These are phyloP conservation scores for Cyberlindnera galapagoensis DNA, from an alignment of 805 yeast species.

Conservation along the genomic window DNA sequence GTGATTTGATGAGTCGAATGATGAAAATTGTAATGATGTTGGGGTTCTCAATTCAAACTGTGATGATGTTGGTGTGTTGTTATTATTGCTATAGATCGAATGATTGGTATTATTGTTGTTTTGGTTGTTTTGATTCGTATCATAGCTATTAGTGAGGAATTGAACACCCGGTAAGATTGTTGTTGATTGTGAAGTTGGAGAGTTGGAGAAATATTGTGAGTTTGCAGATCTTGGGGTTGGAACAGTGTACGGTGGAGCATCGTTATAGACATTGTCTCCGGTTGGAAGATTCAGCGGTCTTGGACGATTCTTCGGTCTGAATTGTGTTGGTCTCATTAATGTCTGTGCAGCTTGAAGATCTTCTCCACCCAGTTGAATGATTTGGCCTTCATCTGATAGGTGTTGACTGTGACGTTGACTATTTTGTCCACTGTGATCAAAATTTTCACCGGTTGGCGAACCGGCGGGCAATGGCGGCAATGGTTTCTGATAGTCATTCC, in stretches of 20 bases:
- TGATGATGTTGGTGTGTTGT: constrained; percentile 12
- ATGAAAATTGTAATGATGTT: constrained; percentile 3
- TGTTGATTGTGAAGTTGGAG: constrained; percentile 13
- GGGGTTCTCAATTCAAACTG: constrained; percentile 11
- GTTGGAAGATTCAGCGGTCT: constrained; percentile 17
- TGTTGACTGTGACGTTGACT: constrained; percentile 3
- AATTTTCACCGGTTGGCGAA: too few relatives aligned
- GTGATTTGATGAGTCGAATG: too few relatives aligned
- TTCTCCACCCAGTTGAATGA: constrained; percentile 5
- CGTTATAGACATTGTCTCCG: constrained; percentile 12
- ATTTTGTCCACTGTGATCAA: neutral
- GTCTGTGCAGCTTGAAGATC: constrained; percentile 14
- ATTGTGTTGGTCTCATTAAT: constrained; percentile 18
- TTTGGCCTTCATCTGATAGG: constrained; percentile 1
- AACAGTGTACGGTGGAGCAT: constrained; percentile 16
- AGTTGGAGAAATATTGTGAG: constrained; percentile 13
- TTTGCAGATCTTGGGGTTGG: constrained; percentile 20
- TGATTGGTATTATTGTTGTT: constrained; percentile 8
- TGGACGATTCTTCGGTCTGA: constrained; percentile 23
- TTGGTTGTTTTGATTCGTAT: constrained; percentile 16
- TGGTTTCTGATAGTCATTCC: neutral
- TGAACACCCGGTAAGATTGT: constrained; percentile 17
- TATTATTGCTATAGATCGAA: too few relatives aligned
- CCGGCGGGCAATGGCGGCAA: constrained; percentile 3
- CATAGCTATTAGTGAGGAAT: constrained; percentile 6